Evolutionary conservation across 2,329 filamentous ascomycete genomes (phyloP), one percentile per base, ranked within the genome.

Genomic region (Trichoderma gracile): DNA sequence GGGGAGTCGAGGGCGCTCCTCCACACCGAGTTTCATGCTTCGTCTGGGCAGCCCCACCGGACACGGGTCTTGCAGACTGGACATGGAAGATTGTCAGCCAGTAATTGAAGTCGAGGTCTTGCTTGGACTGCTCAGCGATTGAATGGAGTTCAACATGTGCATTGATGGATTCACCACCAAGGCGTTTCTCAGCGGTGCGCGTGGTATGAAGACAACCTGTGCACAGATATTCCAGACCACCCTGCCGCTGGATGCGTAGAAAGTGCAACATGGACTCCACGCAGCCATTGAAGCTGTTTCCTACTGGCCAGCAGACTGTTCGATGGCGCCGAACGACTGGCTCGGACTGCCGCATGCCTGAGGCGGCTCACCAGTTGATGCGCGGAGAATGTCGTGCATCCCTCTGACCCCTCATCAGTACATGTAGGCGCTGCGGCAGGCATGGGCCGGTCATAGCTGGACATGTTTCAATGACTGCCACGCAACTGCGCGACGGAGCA

Each of bases 1-100:
- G 60, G 64, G 63, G 52, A 59, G 2, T 46, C 40, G 23, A 49
- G 47, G 38, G 47, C n/a, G n/a, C 38, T 63, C 64, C 58, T 65
- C 64, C 64, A 65, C 58, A 43, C 19, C 43, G 52, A 54, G 64
- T 65, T 65, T 65, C 64, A 65, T 43, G 64, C 56, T 57, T 53
- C 40, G 45, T 23, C 33, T 21, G 21, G 33, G 33, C 33, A 14
- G 9, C 57, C 58, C 64, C 64, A 52, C 64, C 27, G 19, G 17
- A 23, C 45, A 63, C 46, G 54, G 63, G 47, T 17, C 63, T 63
- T 63, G 53, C 43, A 42, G 17, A n/a, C n/a, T n/a, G n/a, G n/a
- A 30, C 47, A 45, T 42, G 23, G 40, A 30, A 23, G 27, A 9
- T 23, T 2, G 8, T 17, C 3, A 27, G 47, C 42, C n/a, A 43